Conservation (phyloP, 495 filamentous ascomycete species). For the Penicillium samsonianum region DNA sequence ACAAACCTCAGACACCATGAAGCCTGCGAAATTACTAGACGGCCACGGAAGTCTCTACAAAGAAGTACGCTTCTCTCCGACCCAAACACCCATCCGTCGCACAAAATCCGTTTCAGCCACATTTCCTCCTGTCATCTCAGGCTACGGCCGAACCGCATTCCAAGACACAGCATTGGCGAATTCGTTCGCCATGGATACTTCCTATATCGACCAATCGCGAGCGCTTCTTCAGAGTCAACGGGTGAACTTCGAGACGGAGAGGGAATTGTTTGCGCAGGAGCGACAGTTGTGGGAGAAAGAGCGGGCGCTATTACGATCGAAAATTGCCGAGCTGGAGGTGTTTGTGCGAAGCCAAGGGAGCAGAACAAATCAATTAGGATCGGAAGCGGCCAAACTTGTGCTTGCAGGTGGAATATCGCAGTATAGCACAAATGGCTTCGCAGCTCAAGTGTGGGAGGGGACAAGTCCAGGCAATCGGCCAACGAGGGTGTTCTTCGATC, state of each 20-base stretch:
- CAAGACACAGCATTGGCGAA: constrained; percentile 12
- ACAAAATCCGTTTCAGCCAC: constrained; percentile 41
- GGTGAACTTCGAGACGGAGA: constrained; percentile 39
- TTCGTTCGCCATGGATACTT: constrained; percentile 26
- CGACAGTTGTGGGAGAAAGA: constrained; percentile 46
- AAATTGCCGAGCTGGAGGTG: constrained; percentile 44
- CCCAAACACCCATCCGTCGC: constrained; percentile 42
- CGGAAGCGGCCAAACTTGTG: constrained; percentile 5
- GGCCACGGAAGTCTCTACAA: constrained; percentile 48
- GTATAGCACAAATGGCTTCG: constrained; percentile 16
- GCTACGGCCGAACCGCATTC: constrained; percentile 15
- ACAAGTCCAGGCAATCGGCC: constrained; percentile 41
- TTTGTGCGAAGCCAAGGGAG: constrained; percentile 27
- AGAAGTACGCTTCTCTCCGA: constrained; percentile 52
- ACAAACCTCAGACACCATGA: constrained; percentile 30
- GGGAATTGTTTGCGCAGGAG: constrained; percentile 44
- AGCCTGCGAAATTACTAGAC: constrained; percentile 33
- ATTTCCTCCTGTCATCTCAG: constrained; percentile 31
- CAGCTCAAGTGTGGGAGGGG: constrained; percentile 47
- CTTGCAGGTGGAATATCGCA: constrained; percentile 16
- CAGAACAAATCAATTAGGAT: constrained; percentile 5
- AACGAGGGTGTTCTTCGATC: constrained; percentile 46
- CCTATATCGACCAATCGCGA: constrained; percentile 44
- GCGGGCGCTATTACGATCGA: constrained; percentile 36
- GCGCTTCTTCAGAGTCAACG: constrained; percentile 46